Evolutionary conservation across 148 eudicot genomes (phyloP), one percentile per base, ranked within the genome.

Genomic region (Salicornia ramosissima): DNA sequence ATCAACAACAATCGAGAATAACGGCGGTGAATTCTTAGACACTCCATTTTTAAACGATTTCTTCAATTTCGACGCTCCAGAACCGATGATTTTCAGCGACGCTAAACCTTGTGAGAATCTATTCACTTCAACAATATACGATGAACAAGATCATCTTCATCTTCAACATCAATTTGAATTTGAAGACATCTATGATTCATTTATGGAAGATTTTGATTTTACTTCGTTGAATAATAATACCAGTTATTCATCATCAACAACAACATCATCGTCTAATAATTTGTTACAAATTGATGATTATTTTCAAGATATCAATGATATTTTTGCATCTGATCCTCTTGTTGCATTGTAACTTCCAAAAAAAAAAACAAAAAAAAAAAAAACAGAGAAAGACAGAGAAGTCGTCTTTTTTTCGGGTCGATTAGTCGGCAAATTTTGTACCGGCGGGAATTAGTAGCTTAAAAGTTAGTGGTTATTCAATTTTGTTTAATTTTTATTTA

Each of bases 291-390:
- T 85, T 1, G 95, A 91, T 15, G 90, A 88, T 71, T 86, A 76
- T 57, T 88, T 87, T 52, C 83, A 83, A 71, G 97, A 91, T 45
- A 81, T 80, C 15, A 59, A 74, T 1, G 90, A 85, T 43, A 78
- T 80, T 36, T 81, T 80, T 22, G 49, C 74, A 24, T 75, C 74
- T 0, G 91, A 86, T 71, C 82, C 84, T 70, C 73, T 84, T 45
- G 59, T 82, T 60, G 79, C 85, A 16, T 70, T 82, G 69, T 86
- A 76, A 63, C 34, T 62, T 16, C 0, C 8, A 19, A 14, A 6
- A 13, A 6, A n/a, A 5, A 33, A 24, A 14, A 42, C 6, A 45
- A 47, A 49, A 67, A 49, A 19, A 19, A 47, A 29, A 19, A 1
- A 24, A 21, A 1, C 28, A 1, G 46, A 52, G 5, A 11, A 36